phyloP scores from a whole-genome alignment of 2,329 filamentous ascomycete species.

The Fusarium concolor region DNA sequence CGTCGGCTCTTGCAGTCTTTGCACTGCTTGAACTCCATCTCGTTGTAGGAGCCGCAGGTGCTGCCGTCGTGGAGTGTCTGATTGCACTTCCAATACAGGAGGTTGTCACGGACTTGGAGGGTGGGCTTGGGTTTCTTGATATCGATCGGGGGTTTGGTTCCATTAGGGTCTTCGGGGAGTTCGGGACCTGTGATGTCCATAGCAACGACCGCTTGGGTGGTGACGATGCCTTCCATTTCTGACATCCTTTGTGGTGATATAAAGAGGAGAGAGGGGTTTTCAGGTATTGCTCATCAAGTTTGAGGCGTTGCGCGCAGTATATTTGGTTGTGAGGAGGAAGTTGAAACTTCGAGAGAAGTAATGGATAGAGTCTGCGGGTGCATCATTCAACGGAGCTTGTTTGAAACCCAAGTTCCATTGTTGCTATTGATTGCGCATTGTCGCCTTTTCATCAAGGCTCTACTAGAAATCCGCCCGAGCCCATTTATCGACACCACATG shows the following conservation, averaged over 20 bases:
- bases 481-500: conserved; percentile 14
- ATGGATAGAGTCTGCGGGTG: background rate
- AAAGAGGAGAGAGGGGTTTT: background rate
- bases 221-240: conserved; percentile 20
- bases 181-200: conserved; percentile 16
- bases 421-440: conserved; percentile 9
- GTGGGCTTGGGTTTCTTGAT: conserved; percentile 19
- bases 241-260: background rate
- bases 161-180: background rate
- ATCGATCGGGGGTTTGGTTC: conserved; percentile 5
- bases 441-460: conserved; percentile 2
- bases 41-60: conserved; percentile 20
- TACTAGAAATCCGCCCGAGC: conserved; percentile 6
- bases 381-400: background rate
- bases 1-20: conserved; percentile 29
- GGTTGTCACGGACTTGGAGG: conserved; percentile 20
- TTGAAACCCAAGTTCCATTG: background rate
- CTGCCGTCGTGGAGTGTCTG: conserved; percentile 21
- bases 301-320: background rate
- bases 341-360: background rate
- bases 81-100: conserved; percentile 31
- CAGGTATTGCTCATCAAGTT: background rate
- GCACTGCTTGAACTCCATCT: conserved; percentile 24
- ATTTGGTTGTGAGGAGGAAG: background rate
- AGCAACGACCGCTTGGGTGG: conserved; percentile 2